These are phyloP conservation scores for Calonectria fujianensis DNA, from an alignment of 2,329 filamentous ascomycete genomes.

Conservation along the genomic window DNA sequence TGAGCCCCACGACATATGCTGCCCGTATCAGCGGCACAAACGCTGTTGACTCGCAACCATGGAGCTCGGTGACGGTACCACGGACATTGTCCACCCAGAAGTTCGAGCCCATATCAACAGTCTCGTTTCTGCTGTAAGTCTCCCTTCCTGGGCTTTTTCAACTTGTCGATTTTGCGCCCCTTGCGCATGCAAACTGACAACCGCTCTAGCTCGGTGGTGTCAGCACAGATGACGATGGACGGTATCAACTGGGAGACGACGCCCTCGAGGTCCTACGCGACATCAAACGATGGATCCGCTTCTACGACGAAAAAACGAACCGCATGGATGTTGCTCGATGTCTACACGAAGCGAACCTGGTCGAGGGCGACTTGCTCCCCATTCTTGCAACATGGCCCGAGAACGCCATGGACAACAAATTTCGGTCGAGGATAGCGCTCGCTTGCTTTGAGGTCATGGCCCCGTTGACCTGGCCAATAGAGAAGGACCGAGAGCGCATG, in stretches of 20 bases:
- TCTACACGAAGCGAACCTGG: slow-evolving; percentile 92
- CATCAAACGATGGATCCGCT: slow-evolving; percentile 94
- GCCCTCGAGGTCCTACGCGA: slow-evolving; percentile 94
- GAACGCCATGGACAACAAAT: slow-evolving; percentile 81
- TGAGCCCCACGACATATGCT: slow-evolving; percentile 49
- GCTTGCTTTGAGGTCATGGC: slow-evolving; percentile 94
- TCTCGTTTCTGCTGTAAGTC: slow-evolving; percentile 90
- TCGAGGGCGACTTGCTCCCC: slow-evolving; percentile 91
- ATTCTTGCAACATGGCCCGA: slow-evolving; percentile 91
- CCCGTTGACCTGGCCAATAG: slow-evolving; percentile 94
- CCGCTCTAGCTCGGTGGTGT: slow-evolving; percentile 85
- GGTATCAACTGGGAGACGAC: slow-evolving; percentile 94
- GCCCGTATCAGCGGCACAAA: slow-evolving; percentile 34
- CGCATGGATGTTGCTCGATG: slow-evolving; percentile 96
- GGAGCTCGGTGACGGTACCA: slow-evolving; percentile 71
- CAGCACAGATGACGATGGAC: slow-evolving; percentile 85
- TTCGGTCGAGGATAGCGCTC: slow-evolving; percentile 86
- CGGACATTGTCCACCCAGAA: slow-evolving; percentile 88
- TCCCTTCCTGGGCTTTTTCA: slow-evolving; percentile 3
- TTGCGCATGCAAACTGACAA: slow-evolving; percentile 42
- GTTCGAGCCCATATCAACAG: slow-evolving; percentile 95
- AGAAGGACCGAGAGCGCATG: slow-evolving; percentile 85
- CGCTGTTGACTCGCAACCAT: slow-evolving; percentile 61
- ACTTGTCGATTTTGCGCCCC: not conserved
- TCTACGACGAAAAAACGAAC: slow-evolving; percentile 95